Base-by-base conservation (phyloP, 1,139 yeast species). In the Blastobotrys capitulatus region DNA sequence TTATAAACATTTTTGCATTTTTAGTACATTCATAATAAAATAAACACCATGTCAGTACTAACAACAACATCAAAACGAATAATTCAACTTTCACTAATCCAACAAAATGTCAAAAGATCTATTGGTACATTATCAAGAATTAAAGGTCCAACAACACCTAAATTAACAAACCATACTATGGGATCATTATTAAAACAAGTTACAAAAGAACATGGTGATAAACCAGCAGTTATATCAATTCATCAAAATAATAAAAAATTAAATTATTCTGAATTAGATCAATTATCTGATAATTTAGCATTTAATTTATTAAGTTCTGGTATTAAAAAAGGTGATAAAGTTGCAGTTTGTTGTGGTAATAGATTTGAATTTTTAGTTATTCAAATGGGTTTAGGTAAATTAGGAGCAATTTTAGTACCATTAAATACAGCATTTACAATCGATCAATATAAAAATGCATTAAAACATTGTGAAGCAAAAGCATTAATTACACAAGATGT, bases 351-450 rank as follows among this genome's bases (percentile, higher is more conserved):
- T 44, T 59, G 63, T 15, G 68, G 68, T 13, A 63, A 62, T 50
- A 46, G 60, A 9, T 63, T 66, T 65, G 65, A 65, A 52, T 65
- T 64, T 50, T 60, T 60, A 2, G 64, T 60, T 22, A 47, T 63
- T 15, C 67, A 64, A 49, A 48, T 62, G 39, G 69, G 63, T n/a
- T 50, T 64, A 32, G 67, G 62, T 15, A 59, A 60, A 45, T 45
- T 63, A 4, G 69, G 69, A 1, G 65, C 66, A 5, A 57, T 65
- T 12, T 54, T 63, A 48, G 65, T 65, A 1, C 68, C 69, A 2
- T 49, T 65, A 41, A 65, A 65, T 51, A 67, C 68, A 2, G 66
- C 68, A 1, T 65, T 64, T 49, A 64, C 68, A 0, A 58, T 57
- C 36, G 51, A 56, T 16, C 69, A 65, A 54, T 57, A 61, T 50